These are phyloP conservation scores for Fusarium metavorans DNA, from an alignment of 2,329 filamentous ascomycete species.

Conservation along the genomic window DNA sequence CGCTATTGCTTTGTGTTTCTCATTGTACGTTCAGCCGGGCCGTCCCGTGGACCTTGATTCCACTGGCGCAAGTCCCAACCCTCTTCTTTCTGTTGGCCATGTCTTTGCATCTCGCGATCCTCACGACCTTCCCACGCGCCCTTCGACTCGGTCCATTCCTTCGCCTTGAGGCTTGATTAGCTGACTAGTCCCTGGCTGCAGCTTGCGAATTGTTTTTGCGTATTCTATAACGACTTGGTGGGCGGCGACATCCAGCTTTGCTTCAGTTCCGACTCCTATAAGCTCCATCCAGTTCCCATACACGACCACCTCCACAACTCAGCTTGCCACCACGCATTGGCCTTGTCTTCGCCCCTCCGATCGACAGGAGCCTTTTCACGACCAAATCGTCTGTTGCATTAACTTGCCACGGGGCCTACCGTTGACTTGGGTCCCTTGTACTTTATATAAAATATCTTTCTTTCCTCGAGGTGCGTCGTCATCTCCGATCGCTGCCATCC, in stretches of 20 bases:
- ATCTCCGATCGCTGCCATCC: neutral
- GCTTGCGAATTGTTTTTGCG: constrained; percentile 15
- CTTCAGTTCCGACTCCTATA: constrained; percentile 12
- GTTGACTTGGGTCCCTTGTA: neutral
- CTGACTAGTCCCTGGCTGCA: constrained; percentile 13
- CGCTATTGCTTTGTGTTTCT: constrained; percentile 23
- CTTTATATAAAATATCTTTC: constrained; percentile 6
- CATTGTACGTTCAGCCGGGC: constrained; percentile 37
- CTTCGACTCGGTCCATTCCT: neutral
- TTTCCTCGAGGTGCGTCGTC: constrained; percentile 11
- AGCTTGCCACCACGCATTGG: constrained; percentile 18
- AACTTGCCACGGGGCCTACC: constrained; percentile 12
- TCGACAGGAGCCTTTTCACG: constrained; percentile 10
- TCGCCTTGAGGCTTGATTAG: neutral
- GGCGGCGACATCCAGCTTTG: constrained; percentile 10
- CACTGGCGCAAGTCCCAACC: constrained; percentile 21
- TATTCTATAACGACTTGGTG: constrained; percentile 13
- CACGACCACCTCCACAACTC: constrained; percentile 8
- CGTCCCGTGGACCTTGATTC: constrained; percentile 21
- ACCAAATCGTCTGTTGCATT: constrained; percentile 20
- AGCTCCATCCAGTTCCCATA: constrained; percentile 6
- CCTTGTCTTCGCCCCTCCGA: constrained; percentile 5
- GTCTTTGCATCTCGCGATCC: neutral
- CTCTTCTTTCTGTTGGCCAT: constrained; percentile 12
- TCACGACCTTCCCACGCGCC: neutral